Base-by-base conservation (phyloP, 495 filamentous ascomycete genomes). In the Annulohypoxylon maeteangense region DNA sequence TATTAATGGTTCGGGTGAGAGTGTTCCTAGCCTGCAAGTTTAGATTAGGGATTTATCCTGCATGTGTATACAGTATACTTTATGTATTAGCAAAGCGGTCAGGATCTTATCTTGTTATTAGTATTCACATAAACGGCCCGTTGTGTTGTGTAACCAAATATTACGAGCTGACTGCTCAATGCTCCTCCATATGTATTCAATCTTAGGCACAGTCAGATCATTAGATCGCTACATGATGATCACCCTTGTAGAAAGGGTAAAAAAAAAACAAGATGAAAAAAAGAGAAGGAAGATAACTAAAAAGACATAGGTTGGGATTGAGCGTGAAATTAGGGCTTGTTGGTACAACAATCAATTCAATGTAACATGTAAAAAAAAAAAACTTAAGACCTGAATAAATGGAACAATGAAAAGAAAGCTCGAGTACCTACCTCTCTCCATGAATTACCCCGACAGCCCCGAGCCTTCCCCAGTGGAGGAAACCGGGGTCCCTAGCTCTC, bases 401-500 rank as follows among this genome's bases (percentile, higher is more conserved):
- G 36, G 25, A 67, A 44, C 31, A 44, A 36, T 16, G 53, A 27
- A 25, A 22, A 40, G 12, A 14, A 40, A 40, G 12, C 3, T 40
- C 36, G 7, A 51, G 45, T 40, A n/a, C n/a, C n/a, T n/a, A 14
- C 12, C 4, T 14, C 36, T 40, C 36, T 55, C 18, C 27, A 44
- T 48, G 25, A 62, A 63, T 68, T 72, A 68, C 64, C 64, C 69
- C 68, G 68, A 71, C 47, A 51, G 47, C 47, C 47, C 47, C 47
- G 47, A 60, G 7, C 62, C 60, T 71, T 72, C 64, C 64, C 64
- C 64, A 67, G 69, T 51, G 47, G 47, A 51, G 47, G 23, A 51
- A 32, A 36, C 63, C 29, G 18, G 63, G 68, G 57, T 50, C 64
- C 69, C 69, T 55, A 72, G 69, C 40, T 68, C 60, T 68, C 65